Base-by-base conservation (phyloP, 2,329 filamentous ascomycete genomes). In the Xylariaceae sp. region DNA sequence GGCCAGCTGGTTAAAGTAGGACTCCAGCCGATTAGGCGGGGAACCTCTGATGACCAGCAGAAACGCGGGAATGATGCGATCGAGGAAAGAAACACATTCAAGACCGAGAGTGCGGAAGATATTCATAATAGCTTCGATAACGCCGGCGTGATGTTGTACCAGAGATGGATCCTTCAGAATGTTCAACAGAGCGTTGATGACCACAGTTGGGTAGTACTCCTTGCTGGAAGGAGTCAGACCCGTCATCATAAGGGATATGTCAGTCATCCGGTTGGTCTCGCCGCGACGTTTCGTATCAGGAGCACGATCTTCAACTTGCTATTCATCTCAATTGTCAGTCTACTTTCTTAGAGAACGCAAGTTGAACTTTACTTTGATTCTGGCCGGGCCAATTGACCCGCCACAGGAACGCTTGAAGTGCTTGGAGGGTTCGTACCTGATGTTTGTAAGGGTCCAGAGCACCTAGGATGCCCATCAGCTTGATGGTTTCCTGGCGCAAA, bases 61-160 rank as follows among this genome's bases (percentile, higher is more conserved):
- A 53, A 98, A 98, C 0, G 88, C 92, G 0, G 93, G 92, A 19
- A 98, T 85, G 40, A 98, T 95, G 40, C 92, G 83, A 40, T 85
- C 83, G 2, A 98, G 75, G 59, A 96, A 98, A 0, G 87, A 84
- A 7, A 98, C 90, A 56, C 92, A 98, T 56, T 96, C 94, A 48
- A 98, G 65, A 2, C 92, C 92, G 40, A 98, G 72, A 0, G 93
- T 98, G 48, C 92, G 85, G 63, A 98, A 98, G 38, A 98, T 98
- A 48, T 87, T 94, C 80, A 98, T 96, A 49, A 98, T 93, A 5
- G 92, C 92, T 57, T 96, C 92, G 32, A 98, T 92, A 11, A 96
- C 90, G 9, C 83, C 79, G 4, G 88, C 90, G 52, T 98, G 93
- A 50, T 94, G 90, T 51, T 93, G 85, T 10, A 82, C 77, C 4